Evolutionary conservation across 1,284 basidiomycete genomes (phyloP).

Genomic region (Trichosporon ovoides): DNA sequence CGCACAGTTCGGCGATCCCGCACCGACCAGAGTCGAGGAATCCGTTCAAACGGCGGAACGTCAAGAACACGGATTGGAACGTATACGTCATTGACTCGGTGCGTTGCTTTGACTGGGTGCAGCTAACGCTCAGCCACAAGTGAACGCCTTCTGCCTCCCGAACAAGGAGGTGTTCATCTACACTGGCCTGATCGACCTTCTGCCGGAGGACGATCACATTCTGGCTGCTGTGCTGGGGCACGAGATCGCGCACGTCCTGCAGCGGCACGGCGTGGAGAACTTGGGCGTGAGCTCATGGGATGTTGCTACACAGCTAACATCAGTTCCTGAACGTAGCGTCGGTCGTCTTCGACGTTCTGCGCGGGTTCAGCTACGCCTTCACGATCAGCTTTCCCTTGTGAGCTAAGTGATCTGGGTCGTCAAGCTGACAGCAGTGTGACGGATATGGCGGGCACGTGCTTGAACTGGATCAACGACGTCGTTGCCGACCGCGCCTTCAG

Average conservation of each 20-base stretch:
- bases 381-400: slow-evolving; percentile 53
- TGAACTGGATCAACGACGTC: slow-evolving; percentile 53
- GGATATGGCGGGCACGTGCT: slow-evolving; percentile 50
- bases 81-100: slow-evolving; percentile 52
- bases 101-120: no score
- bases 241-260: slow-evolving; percentile 52
- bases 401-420: background rate
- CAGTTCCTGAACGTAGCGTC: slow-evolving; percentile 53
- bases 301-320: background rate
- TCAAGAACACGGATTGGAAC: slow-evolving; percentile 51
- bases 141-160: slow-evolving; percentile 53
- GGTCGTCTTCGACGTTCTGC: slow-evolving; percentile 53
- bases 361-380: slow-evolving; percentile 52
- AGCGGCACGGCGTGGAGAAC: slow-evolving; percentile 54
- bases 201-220: slow-evolving; percentile 50
- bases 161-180: slow-evolving; percentile 54
- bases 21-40: slow-evolving; percentile 47
- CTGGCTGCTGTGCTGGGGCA: slow-evolving; percentile 52
- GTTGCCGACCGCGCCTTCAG: slow-evolving; percentile 53
- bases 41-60: slow-evolving; percentile 46
- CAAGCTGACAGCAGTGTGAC: slow-evolving; percentile 43
- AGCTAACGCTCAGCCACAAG: slow-evolving; percentile 40
- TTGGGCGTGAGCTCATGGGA: slow-evolving; percentile 41
- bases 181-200: slow-evolving; percentile 51
- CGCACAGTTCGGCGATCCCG: slow-evolving; percentile 43